Conservation (phyloP, 2,329 filamentous ascomycete species). For the Fusarium ramigenum region DNA sequence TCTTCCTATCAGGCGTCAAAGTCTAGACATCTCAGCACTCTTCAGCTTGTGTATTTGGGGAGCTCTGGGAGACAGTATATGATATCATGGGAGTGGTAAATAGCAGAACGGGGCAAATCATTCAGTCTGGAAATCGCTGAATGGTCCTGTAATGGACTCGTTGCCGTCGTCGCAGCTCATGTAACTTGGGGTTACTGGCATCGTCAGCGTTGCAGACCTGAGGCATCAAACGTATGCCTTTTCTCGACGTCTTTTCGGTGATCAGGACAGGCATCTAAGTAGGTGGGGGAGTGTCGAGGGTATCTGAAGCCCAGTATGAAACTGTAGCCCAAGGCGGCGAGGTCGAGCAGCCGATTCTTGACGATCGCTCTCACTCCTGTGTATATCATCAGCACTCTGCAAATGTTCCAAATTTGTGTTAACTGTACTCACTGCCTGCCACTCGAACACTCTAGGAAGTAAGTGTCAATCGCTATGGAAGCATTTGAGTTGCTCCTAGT, state of each 20-base stretch:
- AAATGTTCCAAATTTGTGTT: rapidly evolving
- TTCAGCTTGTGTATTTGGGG: not conserved
- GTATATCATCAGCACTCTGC: not conserved
- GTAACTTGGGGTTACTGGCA: not conserved
- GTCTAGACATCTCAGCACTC: not conserved
- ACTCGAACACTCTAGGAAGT: too few species aligned
- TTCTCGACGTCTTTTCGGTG: not conserved
- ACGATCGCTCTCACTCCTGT: not conserved
- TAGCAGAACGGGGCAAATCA: rapidly evolving
- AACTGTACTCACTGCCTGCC: not conserved
- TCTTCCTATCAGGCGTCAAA: not conserved
- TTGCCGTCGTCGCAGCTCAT: not conserved
- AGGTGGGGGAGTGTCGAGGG: too few species aligned
- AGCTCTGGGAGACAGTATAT: not conserved
- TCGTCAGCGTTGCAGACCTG: not conserved
- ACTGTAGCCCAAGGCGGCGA: not conserved
- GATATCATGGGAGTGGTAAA: rapidly evolving
- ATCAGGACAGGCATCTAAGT: too few species aligned
- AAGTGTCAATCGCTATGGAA: too few species aligned
- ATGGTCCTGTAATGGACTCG: too few species aligned
- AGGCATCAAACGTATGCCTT: rapidly evolving
- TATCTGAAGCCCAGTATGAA: too few species aligned
- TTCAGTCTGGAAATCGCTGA: too few species aligned
- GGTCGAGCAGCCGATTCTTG: too few species aligned
- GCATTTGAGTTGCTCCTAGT: not conserved